These are phyloP conservation scores for Chlamydomonas sp. DNA, from an alignment of 139 green algal genomes.

Conservation along the genomic window DNA sequence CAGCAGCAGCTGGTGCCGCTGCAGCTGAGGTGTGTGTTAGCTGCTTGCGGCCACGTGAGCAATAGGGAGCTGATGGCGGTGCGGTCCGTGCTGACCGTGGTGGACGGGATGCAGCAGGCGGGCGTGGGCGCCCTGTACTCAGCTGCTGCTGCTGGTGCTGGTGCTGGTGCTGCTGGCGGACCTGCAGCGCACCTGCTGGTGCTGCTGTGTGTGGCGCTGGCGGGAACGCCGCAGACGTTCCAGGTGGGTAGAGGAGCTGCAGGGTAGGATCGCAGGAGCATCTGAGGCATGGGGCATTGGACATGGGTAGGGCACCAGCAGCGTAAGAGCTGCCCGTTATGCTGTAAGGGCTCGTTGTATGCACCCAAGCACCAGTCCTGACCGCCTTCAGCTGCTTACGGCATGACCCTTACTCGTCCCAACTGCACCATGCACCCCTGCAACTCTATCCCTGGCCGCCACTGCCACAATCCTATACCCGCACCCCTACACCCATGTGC, in stretches of 20 bases:
- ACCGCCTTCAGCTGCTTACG: too few relatives aligned
- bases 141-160: neutral
- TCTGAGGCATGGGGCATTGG: too few relatives aligned
- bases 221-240: conserved; percentile 24
- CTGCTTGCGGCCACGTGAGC: conserved; percentile 15
- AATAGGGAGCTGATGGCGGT: conserved; percentile 35
- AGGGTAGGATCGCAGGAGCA: too few relatives aligned
- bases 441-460: neutral
- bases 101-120: too few relatives aligned
- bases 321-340: too few relatives aligned
- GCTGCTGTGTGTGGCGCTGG: conserved; percentile 16
- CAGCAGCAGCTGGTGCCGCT: neutral
- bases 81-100: neutral
- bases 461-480: neutral
- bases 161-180: neutral
- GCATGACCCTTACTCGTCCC: too few relatives aligned
- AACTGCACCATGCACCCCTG: too few relatives aligned
- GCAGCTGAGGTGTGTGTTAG: conserved; percentile 32
- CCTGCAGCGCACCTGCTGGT: neutral
- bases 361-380: too few relatives aligned
- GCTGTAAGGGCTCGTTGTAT: too few relatives aligned
- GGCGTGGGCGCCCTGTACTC: neutral
- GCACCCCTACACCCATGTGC: too few relatives aligned
- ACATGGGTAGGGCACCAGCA: too few relatives aligned
- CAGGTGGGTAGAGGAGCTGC: neutral